Evolutionary conservation across 768 basidiomycete species (phyloP).

Genomic region (Cubamyces lactineus): DNA sequence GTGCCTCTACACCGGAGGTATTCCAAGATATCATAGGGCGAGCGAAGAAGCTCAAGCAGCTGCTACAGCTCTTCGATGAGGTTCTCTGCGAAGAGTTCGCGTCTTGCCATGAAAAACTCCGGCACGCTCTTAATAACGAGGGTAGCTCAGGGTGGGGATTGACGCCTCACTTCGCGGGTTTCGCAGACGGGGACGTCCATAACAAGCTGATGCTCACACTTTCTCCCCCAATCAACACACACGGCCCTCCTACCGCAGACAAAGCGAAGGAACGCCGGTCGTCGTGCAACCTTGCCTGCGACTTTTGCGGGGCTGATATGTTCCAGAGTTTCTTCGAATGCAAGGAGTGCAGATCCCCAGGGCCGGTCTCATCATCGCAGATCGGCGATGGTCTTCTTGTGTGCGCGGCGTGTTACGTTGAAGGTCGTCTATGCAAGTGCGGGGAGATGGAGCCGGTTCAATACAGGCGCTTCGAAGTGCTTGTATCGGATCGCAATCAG

Average conservation of each 20-base stretch:
- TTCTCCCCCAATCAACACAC: background rate
- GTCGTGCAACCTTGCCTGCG: conserved; percentile 52
- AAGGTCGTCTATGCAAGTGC: conserved; percentile 77
- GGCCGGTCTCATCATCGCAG: conserved; percentile 1
- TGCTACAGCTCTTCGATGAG: conserved; percentile 31
- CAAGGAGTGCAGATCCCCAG: conserved; percentile 39
- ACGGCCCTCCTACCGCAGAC: background rate
- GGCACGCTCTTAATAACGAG: conserved; percentile 17
- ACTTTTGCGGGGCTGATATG: conserved; percentile 82
- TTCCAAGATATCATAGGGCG: conserved; percentile 23
- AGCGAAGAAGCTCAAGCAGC: conserved; percentile 25
- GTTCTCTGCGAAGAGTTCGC: conserved; percentile 29
- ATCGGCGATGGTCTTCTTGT: conserved; percentile 53
- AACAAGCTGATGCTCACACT: background rate
- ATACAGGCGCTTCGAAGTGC: conserved; percentile 49
- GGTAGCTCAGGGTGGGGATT: background rate
- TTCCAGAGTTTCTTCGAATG: conserved; percentile 86
- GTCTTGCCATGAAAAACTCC: conserved; percentile 24
- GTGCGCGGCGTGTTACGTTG: conserved; percentile 75
- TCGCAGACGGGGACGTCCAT: background rate
- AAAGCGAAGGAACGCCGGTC: conserved; percentile 23
- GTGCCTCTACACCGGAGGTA: conserved; percentile 12
- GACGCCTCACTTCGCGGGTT: background rate
- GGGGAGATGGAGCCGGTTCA: conserved; percentile 63
- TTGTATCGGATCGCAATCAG: conserved; percentile 48